Conservation (phyloP, 371 early-diverging fungal species). For the Mortierella polycephala region DNA sequence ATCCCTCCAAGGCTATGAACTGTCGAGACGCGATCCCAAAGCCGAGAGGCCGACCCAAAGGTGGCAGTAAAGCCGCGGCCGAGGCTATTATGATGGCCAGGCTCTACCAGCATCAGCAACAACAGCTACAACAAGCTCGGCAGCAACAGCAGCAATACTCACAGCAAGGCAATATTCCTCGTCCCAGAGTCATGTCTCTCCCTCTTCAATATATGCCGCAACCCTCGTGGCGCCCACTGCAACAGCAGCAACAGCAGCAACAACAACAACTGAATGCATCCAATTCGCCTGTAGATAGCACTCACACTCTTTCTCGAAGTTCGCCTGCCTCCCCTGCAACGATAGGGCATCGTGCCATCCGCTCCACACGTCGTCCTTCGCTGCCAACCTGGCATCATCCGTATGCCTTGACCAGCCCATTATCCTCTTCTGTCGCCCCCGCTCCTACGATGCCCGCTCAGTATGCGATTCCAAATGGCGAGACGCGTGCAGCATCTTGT, state of each 20-base stretch:
- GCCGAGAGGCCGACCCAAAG: constrained; percentile 53
- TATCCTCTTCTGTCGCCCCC: neutral
- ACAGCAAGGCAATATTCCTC: constrained; percentile 71
- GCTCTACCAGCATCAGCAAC: constrained; percentile 29
- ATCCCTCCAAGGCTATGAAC: constrained; percentile 43
- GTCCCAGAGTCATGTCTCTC: constrained; percentile 63
- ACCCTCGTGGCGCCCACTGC: neutral
- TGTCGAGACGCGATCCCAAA: constrained; percentile 53
- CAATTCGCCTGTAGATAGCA: neutral
- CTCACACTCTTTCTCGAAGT: constrained; percentile 15
- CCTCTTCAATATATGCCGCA: constrained; percentile 12
- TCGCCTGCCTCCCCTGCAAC: constrained; percentile 42
- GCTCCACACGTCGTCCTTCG: constrained; percentile 24
- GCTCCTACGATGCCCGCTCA: neutral
- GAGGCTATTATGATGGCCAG: constrained; percentile 36
- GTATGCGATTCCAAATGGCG: neutral
- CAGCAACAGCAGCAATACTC: constrained; percentile 17
- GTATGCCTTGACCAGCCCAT: constrained; percentile 10
- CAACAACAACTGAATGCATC: neutral
- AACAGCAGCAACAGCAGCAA: constrained; percentile 1
- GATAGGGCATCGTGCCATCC: constrained; percentile 17
- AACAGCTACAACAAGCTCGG: constrained; percentile 21
- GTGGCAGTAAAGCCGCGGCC: constrained; percentile 54
- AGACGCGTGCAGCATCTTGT: no score
- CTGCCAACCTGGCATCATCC: constrained; percentile 34